Base-by-base conservation (phyloP, 768 basidiomycete species). In the Clathrus columnatus region DNA sequence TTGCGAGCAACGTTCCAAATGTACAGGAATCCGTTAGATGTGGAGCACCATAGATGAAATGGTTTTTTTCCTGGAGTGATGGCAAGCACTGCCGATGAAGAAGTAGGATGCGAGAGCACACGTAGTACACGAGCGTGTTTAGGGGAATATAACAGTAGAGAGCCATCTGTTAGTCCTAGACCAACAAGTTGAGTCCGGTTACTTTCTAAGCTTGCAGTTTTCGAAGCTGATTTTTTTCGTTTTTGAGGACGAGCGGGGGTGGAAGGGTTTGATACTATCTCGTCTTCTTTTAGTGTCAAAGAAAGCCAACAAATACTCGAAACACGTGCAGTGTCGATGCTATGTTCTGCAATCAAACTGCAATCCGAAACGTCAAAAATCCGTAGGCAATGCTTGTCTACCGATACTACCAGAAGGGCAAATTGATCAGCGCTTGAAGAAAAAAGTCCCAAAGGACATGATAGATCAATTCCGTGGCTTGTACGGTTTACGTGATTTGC, bases 371-470 rank as follows among this genome's bases (percentile, higher is more conserved):
- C 77, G 64, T 83, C 76, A 65, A 82, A 84, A 36, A 85, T 72
- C 61, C 83, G 81, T 54, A 85, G 68, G 45, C 83, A 77, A 64
- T 86, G 83, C 67, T 84, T 86, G 74, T 86, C 84, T 50, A 86
- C 74, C 2, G 83, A 77, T 21, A 85, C 74, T 8, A 82, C 82
- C 26, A 84, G 67, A 51, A 81, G 75, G 1, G 79, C 82, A 62
- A 85, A 85, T 32, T 79, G 69, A 52, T 72, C 68, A 51, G 76
- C 79, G 56, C 74, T 70, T 5, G 76, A 74, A 7, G 84, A 85
- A 69, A 85, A 87, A 6, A 81, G 70, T 11, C 78, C 82, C 23
- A 82, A 68, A 2, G 18, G 70, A 63, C 11, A 72, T 65, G 23
- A 36, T 36, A 11, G 2, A 36, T 36, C n/a, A 36, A 14, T 36